Evolutionary conservation across 2,329 filamentous ascomycete genomes (phyloP).

Genomic region (Diaporthe citri): DNA sequence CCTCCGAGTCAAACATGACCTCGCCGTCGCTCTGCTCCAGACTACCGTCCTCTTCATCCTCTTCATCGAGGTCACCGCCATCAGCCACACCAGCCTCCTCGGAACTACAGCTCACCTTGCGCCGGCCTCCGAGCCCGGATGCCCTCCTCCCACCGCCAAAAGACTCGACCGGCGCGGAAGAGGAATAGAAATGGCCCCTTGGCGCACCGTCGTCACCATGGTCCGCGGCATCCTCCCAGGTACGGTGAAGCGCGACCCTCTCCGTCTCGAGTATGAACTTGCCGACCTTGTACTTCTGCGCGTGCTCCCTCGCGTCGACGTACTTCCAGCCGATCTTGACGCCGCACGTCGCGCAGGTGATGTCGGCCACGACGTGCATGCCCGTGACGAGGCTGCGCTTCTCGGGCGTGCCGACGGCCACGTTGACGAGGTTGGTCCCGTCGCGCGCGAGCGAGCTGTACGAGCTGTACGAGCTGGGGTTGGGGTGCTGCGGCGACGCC

Average conservation of each 20-base stretch:
- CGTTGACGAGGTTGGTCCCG: slow-evolving; percentile 61
- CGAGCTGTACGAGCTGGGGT: slow-evolving; percentile 35
- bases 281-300: slow-evolving; percentile 76
- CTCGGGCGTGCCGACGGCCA: slow-evolving; percentile 66
- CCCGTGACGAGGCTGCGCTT: slow-evolving; percentile 72
- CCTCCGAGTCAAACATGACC: slow-evolving; percentile 71
- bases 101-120: slow-evolving; percentile 35
- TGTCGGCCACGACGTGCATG: slow-evolving; percentile 74
- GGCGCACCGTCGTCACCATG: slow-evolving; percentile 32
- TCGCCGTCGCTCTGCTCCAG: slow-evolving; percentile 46
- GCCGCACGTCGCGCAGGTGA: slow-evolving; percentile 68
- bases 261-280: slow-evolving; percentile 77
- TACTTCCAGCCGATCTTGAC: slow-evolving; percentile 77
- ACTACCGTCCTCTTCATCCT: slow-evolving; percentile 40
- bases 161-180: slow-evolving; percentile 14
- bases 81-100: slow-evolving; percentile 22
- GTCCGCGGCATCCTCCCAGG: slow-evolving; percentile 64
- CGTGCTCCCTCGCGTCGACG: slow-evolving; percentile 69
- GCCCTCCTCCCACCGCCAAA: slow-evolving; percentile 30
- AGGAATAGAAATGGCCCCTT: slow-evolving; percentile 40
- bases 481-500: slow-evolving; percentile 35
- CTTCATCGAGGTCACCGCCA: slow-evolving; percentile 33
- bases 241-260: slow-evolving; percentile 63
- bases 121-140: slow-evolving; percentile 39
- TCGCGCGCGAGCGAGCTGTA: slow-evolving; percentile 35